Percentiles rank a stretch among this genome's conserved stretches.
phyloP scores from a whole-genome alignment of 352 stramenopile species.

The Phytophthora fragariaefolia region DNA sequence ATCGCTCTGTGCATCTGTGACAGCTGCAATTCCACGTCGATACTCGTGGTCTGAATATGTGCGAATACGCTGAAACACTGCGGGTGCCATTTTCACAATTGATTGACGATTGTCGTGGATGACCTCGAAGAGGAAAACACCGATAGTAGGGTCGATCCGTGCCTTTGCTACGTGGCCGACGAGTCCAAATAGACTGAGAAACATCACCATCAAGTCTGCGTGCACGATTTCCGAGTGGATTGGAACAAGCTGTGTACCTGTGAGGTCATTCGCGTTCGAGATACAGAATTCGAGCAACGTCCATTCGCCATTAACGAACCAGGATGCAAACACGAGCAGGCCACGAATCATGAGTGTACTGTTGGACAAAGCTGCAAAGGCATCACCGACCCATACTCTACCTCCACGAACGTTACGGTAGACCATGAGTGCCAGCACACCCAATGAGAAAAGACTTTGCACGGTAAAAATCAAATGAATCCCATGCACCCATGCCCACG shows the following conservation, averaged over 20 bases:
- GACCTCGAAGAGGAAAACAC: conserved; percentile 32
- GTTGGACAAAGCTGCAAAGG: conserved; percentile 45
- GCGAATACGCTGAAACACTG: conserved; percentile 15
- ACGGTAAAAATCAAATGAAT: conserved; percentile 50
- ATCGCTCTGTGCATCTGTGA: conserved; percentile 25
- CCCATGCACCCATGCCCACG: conserved; percentile 58
- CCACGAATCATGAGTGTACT: conserved; percentile 43
- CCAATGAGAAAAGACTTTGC: conserved; percentile 41
- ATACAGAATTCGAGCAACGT: conserved; percentile 52
- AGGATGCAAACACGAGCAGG: conserved; percentile 44
- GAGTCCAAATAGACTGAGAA: conserved; percentile 35
- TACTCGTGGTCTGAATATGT: conserved; percentile 35
- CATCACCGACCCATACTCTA: conserved; percentile 51
- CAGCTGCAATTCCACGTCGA: conserved; percentile 32
- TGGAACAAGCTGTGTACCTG: conserved; percentile 26
- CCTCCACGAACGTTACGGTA: conserved; percentile 39
- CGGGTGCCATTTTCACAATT: conserved; percentile 31
- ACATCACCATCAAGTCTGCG: conserved; percentile 52
- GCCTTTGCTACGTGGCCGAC: conserved; percentile 36
- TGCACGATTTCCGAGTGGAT: conserved; percentile 44
- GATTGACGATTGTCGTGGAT: conserved; percentile 36
- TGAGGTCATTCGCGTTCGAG: conserved; percentile 38
- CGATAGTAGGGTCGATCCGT: conserved; percentile 34
- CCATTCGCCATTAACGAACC: conserved; percentile 55
- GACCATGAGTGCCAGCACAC: conserved; percentile 42